Evolutionary conservation across 306 rosid species (phyloP), one percentile per base, ranked within the genome.

Genomic region (Medicago ruthenica): DNA sequence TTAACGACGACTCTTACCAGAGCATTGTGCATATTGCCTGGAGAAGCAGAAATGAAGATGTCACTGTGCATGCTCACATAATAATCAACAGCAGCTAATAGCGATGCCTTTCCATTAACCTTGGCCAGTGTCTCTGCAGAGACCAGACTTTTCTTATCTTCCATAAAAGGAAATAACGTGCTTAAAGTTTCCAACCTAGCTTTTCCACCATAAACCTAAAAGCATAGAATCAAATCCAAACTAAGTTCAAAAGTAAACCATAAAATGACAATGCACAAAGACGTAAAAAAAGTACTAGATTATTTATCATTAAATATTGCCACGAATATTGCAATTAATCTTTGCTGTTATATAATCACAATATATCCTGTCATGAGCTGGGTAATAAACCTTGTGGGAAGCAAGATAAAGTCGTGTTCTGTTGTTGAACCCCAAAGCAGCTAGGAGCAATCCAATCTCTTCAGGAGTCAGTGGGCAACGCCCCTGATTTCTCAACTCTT

Each of bases 21-120:
- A 60, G 99, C 99, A 82, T 95, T 95, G 89, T 95, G 99, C 99
- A 95, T 95, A 71, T 95, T 95, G 83, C 99, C 99, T 0, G 99
- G 99, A 83, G 99, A 95, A 88, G 99, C 99, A 55, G 99, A 95
- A 74, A 95, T 72, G 68, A 95, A 95, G 82, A 95, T 88, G 81
- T 92, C 92, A 67, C 99, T 95, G 71, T 89, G 97, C 99, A 95
- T 80, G 93, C 97, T 83, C 53, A 95, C 93, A 22, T 90, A 88
- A 83, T 95, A 95, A 79, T 92, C 99, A 18, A 92, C 83, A 1
- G 99, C 97, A 45, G 99, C 99, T 57, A 89, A 80, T 55, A 92
- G 76, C 48, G 99, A 95, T 39, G 99, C 97, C 90, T 90, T 95
- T 76, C 97, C 97, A 76, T 83, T 85, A 69, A 90, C 91, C 81